These are phyloP conservation scores for Alternaria metachromatica DNA, from an alignment of 2,329 filamentous ascomycete species.

Conservation along the genomic window DNA sequence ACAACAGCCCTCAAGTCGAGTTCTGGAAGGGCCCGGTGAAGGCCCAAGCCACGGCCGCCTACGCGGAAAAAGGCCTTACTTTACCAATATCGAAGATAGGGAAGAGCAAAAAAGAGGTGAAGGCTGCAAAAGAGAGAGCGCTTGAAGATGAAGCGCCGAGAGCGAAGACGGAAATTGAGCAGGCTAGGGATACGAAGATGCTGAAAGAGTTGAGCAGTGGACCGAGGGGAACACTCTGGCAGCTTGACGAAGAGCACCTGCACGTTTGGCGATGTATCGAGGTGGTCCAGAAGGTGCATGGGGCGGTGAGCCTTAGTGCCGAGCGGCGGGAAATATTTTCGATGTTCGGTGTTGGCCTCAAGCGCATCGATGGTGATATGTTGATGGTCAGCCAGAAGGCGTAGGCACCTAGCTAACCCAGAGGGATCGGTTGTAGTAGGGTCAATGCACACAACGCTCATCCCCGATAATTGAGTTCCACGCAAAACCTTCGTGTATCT, in stretches of 20 bases:
- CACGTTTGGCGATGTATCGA: conserved; percentile 5
- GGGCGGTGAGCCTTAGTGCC: not conserved
- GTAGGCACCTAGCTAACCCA: not conserved
- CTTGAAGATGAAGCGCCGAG: not conserved
- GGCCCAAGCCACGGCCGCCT: not conserved
- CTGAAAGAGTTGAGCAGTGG: conserved; percentile 4
- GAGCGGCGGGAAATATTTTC: not conserved
- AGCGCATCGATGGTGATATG: conserved; percentile 12
- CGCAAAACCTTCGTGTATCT: not conserved
- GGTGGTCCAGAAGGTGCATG: conserved; percentile 1
- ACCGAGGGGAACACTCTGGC: conserved; percentile 6
- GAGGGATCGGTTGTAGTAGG: not conserved
- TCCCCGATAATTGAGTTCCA: not conserved
- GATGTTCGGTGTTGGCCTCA: conserved; percentile 1
- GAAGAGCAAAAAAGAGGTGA: not conserved
- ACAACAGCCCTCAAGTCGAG: not conserved
- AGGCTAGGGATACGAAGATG: not conserved
- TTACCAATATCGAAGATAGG: not conserved
- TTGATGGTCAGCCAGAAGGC: conserved; percentile 12
- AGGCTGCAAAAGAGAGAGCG: not conserved
- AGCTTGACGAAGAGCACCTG: not conserved
- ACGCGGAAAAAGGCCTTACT: not conserved
- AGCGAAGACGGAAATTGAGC: not conserved
- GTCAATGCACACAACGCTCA: not conserved
- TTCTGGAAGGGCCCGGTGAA: conserved; percentile 2